phyloP scores from a whole-genome alignment of 306 rosid species.

The Rosa persica region DNA sequence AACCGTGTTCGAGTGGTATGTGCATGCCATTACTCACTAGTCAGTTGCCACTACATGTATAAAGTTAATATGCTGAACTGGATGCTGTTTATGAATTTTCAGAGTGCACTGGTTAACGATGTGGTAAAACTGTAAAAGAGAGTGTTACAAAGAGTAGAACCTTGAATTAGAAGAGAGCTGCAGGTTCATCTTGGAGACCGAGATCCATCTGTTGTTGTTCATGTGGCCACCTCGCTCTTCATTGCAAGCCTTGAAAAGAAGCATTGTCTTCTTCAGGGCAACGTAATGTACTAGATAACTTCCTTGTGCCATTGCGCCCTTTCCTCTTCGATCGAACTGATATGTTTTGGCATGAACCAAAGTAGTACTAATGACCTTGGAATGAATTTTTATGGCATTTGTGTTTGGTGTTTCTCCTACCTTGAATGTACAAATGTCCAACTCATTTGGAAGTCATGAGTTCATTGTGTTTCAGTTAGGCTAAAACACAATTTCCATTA shows the following conservation, averaged over 20 bases:
- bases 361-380: conserved; percentile 28
- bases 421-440: neutral
- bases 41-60: neutral
- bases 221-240: conserved; percentile 45
- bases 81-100: conserved; percentile 7
- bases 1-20: conserved; percentile 32
- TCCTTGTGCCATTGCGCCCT: conserved; percentile 38
- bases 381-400: neutral
- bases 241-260: conserved; percentile 40
- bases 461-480: neutral
- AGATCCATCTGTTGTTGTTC: conserved; percentile 56
- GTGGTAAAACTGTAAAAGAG: conserved; percentile 31
- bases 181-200: conserved; percentile 48
- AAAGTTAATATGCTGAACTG: neutral
- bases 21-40: neutral
- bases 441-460: neutral
- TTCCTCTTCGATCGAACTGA: conserved; percentile 44
- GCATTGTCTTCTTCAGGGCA: conserved; percentile 21
- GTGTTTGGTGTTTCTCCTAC: neutral
- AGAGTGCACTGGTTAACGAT: conserved; percentile 27
- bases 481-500: neutral
- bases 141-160: conserved; percentile 45
- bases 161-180: conserved; percentile 66
- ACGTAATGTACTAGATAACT: conserved; percentile 31
- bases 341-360: conserved; percentile 65